These are phyloP conservation scores for Suillus sp. DNA, from an alignment of 768 basidiomycete genomes.

Conservation along the genomic window DNA sequence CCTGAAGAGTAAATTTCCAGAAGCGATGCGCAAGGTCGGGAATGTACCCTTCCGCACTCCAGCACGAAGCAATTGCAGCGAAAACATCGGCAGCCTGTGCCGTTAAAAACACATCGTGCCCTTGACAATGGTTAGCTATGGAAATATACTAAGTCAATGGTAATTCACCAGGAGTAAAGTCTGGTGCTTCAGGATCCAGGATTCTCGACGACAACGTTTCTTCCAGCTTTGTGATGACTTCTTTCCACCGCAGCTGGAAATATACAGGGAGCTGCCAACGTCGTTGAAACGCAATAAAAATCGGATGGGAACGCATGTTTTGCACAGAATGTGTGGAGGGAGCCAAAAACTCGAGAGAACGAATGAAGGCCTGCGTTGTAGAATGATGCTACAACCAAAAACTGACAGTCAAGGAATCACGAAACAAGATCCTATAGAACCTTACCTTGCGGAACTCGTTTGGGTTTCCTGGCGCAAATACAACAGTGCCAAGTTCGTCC, in stretches of 20 bases:
- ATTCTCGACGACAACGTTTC: conserved; percentile 51
- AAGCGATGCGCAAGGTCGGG: conserved; percentile 82
- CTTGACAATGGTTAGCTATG: conserved; percentile 19
- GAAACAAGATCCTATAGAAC: neutral
- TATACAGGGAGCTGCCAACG: conserved; percentile 98
- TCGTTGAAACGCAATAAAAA: conserved; percentile 71
- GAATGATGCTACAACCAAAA: conserved; percentile 68
- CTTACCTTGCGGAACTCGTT: conserved; percentile 84
- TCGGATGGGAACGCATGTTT: conserved; percentile 70
- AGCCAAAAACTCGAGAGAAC: conserved; percentile 78
- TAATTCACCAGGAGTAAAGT: conserved; percentile 43
- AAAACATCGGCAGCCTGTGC: conserved; percentile 69
- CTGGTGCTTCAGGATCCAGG: conserved; percentile 38
- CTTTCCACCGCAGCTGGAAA: conserved; percentile 97
- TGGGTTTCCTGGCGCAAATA: conserved; percentile 93
- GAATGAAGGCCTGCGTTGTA: conserved; percentile 80
- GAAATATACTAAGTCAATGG: neutral
- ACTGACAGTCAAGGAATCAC: conserved; percentile 9
- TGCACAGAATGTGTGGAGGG: conserved; percentile 73
- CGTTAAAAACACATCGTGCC: conserved; percentile 48
- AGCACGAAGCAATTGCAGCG: conserved; percentile 75
- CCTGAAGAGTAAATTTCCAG: conserved; percentile 92
- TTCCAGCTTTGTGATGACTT: conserved; percentile 80
- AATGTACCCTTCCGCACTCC: conserved; percentile 86
- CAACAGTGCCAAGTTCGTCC: conserved; percentile 76